Conservation (phyloP, 2,329 filamentous ascomycete species). For the Colletotrichum sp. region DNA sequence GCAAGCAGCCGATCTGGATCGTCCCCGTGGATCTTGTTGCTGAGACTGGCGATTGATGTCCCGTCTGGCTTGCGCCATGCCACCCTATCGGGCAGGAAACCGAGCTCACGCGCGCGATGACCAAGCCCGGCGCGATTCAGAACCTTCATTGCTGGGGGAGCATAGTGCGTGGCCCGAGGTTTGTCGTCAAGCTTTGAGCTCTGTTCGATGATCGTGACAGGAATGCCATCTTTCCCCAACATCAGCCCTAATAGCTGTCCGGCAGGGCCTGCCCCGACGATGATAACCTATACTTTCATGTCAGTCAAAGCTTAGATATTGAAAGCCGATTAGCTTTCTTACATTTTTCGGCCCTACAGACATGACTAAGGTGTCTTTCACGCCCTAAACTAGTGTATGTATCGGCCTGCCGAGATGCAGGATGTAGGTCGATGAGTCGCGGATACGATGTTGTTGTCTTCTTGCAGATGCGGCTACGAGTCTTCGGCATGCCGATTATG, state of each 20-base stretch:
- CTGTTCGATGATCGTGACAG: slow-evolving; percentile 60
- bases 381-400: neutral
- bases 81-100: slow-evolving; percentile 42
- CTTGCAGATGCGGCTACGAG: neutral
- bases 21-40: slow-evolving; percentile 37
- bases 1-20: slow-evolving; percentile 43
- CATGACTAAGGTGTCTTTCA: neutral
- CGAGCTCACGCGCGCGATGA: slow-evolving; percentile 40
- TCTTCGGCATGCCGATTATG: neutral
- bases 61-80: slow-evolving; percentile 42
- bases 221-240: slow-evolving; percentile 52
- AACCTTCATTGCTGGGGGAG: slow-evolving; percentile 60
- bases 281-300: slow-evolving; percentile 26
- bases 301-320: neutral
- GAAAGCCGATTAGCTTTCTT: neutral
- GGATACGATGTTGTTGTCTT: neutral
- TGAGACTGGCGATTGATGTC: slow-evolving; percentile 39
- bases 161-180: slow-evolving; percentile 67
- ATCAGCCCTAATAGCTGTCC: slow-evolving; percentile 39
- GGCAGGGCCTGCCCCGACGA: slow-evolving; percentile 54
- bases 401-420: neutral
- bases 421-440: neutral
- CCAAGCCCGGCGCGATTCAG: slow-evolving; percentile 62
- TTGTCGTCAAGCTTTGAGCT: slow-evolving; percentile 58
- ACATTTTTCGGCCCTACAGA: neutral